Conservation (phyloP, 345 rosid genomes). For the Populus alba region DNA sequence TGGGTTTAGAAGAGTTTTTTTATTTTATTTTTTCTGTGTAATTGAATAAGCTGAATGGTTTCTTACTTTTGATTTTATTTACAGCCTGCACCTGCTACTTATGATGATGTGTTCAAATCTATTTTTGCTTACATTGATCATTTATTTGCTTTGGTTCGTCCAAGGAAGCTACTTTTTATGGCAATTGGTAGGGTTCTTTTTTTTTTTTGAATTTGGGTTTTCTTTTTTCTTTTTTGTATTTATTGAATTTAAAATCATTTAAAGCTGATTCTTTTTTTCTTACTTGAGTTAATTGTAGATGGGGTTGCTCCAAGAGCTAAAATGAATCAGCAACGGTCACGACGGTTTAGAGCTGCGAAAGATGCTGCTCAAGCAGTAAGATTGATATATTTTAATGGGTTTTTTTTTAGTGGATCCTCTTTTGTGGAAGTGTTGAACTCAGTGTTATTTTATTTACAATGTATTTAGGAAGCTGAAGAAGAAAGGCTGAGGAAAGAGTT, state of each 20-base stretch:
- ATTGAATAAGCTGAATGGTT: background rate
- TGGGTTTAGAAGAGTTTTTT: background rate
- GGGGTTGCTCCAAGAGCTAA: slow-evolving; percentile 99
- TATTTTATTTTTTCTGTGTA: background rate
- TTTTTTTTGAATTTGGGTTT: background rate
- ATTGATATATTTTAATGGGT: slow-evolving; percentile 12
- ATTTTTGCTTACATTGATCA: slow-evolving; percentile 93
- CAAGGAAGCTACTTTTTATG: slow-evolving; percentile 90
- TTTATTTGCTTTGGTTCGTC: slow-evolving; percentile 81
- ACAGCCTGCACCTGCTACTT: slow-evolving; percentile 93
- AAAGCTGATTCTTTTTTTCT: background rate
- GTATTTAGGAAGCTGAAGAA: slow-evolving; percentile 82
- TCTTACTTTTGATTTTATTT: slow-evolving; percentile 15
- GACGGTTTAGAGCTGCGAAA: slow-evolving; percentile 96
- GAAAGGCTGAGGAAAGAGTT: slow-evolving; percentile 77
- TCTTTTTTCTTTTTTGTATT: background rate
- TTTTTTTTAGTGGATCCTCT: background rate
- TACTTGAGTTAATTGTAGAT: slow-evolving; percentile 39
- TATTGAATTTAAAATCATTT: background rate
- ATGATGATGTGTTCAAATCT: slow-evolving; percentile 80
- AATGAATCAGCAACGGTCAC: slow-evolving; percentile 96
- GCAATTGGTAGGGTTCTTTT: slow-evolving; percentile 67
- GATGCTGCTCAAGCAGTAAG: slow-evolving; percentile 93
- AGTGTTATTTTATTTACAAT: slow-evolving; percentile 9
- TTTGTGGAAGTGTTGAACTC: slow-evolving; percentile 7